A percentile compares a stretch with the other conserved stretches of the same genome.
These are phyloP conservation scores for Ophiocordyceps camponoti-saundersi DNA, from an alignment of 2,329 filamentous ascomycete species.

Conservation along the genomic window DNA sequence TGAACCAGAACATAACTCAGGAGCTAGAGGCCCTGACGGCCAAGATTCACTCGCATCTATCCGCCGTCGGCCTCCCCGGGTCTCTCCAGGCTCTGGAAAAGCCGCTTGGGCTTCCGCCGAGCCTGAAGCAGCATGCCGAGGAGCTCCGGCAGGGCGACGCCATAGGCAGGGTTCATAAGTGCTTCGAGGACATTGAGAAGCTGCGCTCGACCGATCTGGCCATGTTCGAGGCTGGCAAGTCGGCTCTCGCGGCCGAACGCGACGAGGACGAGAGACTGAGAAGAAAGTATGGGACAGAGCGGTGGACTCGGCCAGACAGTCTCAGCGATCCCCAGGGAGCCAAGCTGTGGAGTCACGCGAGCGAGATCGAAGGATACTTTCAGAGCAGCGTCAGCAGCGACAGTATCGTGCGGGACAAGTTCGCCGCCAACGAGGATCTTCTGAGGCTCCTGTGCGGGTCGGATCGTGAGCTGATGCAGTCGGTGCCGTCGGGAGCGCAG, in stretches of 20 bases:
- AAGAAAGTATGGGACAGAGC: conserved; percentile 67
- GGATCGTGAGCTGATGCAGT: conserved; percentile 69
- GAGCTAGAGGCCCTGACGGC: conserved; percentile 70
- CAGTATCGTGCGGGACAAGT: conserved; percentile 55
- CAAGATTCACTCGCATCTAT: conserved; percentile 60
- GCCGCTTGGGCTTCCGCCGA: conserved; percentile 74
- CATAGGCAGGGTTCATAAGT: conserved; percentile 56
- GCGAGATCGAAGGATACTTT: conserved; percentile 78
- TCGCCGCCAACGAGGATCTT: conserved; percentile 56
- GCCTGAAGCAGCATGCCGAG: conserved; percentile 75
- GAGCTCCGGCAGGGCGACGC: conserved; percentile 87
- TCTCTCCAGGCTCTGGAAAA: conserved; percentile 91
- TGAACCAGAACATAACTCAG: conserved; percentile 75
- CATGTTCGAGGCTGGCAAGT: conserved; percentile 69
- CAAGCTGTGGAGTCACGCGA: conserved; percentile 58
- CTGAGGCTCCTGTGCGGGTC: conserved; percentile 63
- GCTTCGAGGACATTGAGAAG: conserved; percentile 79
- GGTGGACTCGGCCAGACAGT: conserved; percentile 61
- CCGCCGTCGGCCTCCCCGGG: conserved; percentile 74
- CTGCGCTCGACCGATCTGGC: conserved; percentile 64
- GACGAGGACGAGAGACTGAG: conserved; percentile 67
- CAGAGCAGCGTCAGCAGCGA: conserved; percentile 42
- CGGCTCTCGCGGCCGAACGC: conserved; percentile 61
- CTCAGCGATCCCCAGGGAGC: conserved; percentile 45
- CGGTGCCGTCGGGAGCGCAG: conserved; percentile 70